phyloP scores from a whole-genome alignment of 108 stramenopile genomes.

The Nitzschia inconspicua region DNA sequence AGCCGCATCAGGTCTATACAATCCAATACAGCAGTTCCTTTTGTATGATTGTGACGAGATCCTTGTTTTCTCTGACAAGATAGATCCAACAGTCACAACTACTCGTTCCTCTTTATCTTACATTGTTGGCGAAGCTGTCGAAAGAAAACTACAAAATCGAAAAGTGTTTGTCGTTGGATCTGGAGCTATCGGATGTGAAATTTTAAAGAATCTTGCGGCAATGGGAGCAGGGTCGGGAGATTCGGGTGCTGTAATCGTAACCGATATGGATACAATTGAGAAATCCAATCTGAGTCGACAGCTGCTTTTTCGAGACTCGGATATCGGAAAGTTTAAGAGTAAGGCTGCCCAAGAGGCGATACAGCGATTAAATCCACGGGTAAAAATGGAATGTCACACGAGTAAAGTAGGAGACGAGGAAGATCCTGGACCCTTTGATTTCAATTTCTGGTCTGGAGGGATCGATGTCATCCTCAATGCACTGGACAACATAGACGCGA shows the following conservation, averaged over 20 bases:
- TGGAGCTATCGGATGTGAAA: constrained; percentile 98
- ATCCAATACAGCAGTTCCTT: constrained; percentile 81
- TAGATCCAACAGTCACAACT: neutral
- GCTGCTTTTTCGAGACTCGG: constrained; percentile 86
- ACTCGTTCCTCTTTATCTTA: constrained; percentile 37
- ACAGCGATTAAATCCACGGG: constrained; percentile 51
- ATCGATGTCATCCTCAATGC: constrained; percentile 93
- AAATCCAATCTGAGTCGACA: constrained; percentile 97
- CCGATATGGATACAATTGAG: constrained; percentile 99
- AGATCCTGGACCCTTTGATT: constrained; percentile 68
- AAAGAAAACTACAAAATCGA: constrained; percentile 37
- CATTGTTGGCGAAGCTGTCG: constrained; percentile 54
- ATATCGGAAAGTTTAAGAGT: constrained; percentile 89
- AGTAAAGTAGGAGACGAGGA: constrained; percentile 74
- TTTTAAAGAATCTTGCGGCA: constrained; percentile 95
- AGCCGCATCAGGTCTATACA: constrained; percentile 79
- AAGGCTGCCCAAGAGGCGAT: constrained; percentile 65
- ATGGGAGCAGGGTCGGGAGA: constrained; percentile 69
- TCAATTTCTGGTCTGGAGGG: constrained; percentile 77
- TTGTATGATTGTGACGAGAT: constrained; percentile 91
- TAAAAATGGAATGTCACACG: constrained; percentile 70
- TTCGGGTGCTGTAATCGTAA: constrained; percentile 64
- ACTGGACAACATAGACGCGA: constrained; percentile 97
- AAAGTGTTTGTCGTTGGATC: constrained; percentile 96
- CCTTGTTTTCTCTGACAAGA: constrained; percentile 15